phyloP scores from a whole-genome alignment of 768 basidiomycete species.

The Gyrodon lividus region DNA sequence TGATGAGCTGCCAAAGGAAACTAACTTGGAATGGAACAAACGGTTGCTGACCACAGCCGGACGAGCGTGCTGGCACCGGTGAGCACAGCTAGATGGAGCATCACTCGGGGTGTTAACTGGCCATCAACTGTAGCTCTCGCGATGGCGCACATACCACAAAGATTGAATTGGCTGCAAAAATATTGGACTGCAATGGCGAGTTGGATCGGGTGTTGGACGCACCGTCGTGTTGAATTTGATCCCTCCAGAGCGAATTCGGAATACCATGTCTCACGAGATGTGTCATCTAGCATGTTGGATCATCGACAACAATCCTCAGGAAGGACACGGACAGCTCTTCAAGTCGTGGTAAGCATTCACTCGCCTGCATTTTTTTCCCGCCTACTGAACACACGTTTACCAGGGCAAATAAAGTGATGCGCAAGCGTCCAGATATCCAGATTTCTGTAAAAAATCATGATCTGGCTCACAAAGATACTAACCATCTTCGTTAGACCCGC shows the following conservation, averaged over 20 bases:
- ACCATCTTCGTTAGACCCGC: slow-evolving; percentile 44
- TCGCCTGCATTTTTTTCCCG: not conserved
- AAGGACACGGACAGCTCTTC: slow-evolving; percentile 72
- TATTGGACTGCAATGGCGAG: slow-evolving; percentile 73
- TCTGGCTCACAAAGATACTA: slow-evolving; percentile 6
- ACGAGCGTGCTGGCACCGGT: slow-evolving; percentile 65
- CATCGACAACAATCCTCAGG: slow-evolving; percentile 66
- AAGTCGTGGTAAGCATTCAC: slow-evolving; percentile 58
- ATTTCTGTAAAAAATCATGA: slow-evolving; percentile 54
- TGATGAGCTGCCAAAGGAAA: slow-evolving; percentile 49
- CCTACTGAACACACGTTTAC: not conserved
- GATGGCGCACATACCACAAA: slow-evolving; percentile 58
- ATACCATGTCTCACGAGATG: slow-evolving; percentile 89
- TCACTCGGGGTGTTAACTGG: not conserved
- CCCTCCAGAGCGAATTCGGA: slow-evolving; percentile 66
- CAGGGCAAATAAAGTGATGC: slow-evolving; percentile 70
- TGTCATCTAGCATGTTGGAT: slow-evolving; percentile 89
- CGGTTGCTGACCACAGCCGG: slow-evolving; percentile 68
- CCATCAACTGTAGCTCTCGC: slow-evolving; percentile 40
- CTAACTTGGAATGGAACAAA: slow-evolving; percentile 65
- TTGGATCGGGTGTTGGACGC: not conserved
- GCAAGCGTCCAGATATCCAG: slow-evolving; percentile 62
- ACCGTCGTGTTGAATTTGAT: not conserved
- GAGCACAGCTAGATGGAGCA: slow-evolving; percentile 4
- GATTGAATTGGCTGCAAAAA: slow-evolving; percentile 82